These are phyloP conservation scores for Pholiota microspora DNA, from an alignment of 768 basidiomycete species.

Conservation along the genomic window DNA sequence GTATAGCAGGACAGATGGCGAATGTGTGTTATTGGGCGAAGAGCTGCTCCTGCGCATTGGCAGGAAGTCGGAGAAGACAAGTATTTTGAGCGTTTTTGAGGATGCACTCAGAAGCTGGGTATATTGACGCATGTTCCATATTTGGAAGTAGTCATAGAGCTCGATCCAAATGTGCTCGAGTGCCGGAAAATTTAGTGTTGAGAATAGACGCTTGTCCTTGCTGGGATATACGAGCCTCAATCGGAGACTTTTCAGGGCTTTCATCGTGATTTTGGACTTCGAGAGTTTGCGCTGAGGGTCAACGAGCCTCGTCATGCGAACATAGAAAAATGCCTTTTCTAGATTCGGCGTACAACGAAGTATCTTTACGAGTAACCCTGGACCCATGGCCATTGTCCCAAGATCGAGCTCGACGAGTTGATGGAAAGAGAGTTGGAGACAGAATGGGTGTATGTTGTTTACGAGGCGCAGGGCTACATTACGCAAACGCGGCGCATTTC, in stretches of 20 bases:
- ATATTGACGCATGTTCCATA: background rate
- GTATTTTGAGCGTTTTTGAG: background rate
- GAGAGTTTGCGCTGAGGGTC: background rate
- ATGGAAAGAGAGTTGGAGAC: background rate
- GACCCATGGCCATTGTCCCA: background rate
- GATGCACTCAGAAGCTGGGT: background rate
- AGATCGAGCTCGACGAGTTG: background rate
- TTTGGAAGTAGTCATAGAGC: background rate
- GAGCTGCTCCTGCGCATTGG: background rate
- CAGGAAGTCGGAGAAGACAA: background rate
- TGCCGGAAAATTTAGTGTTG: background rate
- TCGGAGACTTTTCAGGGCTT: background rate
- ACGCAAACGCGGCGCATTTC: background rate
- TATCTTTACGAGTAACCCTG: background rate
- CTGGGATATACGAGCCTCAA: background rate
- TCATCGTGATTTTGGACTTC: background rate
- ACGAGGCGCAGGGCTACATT: background rate
- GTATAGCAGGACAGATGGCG: no score
- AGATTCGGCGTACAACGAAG: background rate
- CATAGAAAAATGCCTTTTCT: background rate
- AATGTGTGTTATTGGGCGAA: background rate
- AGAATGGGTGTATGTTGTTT: background rate
- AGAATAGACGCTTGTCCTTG: background rate
- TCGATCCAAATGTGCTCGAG: background rate
- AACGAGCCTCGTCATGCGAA: background rate